Base-by-base conservation (phyloP, 208 protist species). In the Trypanosomatidae sp. region DNA sequence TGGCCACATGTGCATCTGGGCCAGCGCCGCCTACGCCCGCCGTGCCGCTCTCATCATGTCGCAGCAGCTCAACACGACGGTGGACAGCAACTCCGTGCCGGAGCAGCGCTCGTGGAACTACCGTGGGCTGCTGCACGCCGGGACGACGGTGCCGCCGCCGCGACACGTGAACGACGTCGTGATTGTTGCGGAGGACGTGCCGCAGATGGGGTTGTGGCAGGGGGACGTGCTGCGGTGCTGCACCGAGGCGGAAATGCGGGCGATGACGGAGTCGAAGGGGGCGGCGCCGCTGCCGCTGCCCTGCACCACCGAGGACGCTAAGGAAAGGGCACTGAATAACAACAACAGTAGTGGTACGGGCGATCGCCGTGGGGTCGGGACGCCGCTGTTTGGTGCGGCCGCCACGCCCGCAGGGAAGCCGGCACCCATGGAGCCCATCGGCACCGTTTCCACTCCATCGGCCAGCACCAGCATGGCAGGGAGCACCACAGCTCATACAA, bases 211-310 rank as follows among this genome's bases (percentile, higher is more conserved):
- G 0, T 69, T 94, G 33, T 94, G 84, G 76, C 89, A 94, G 68
- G 89, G 89, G 2, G 89, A 94, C 59, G 79, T 94, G 44, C 64
- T 94, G 52, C 89, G 89, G 22, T 94, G 89, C 73, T 84, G 89
- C 74, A 91, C 84, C 7, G 56, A 71, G 19, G 84, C 64, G 47
- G 89, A 94, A 71, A 62, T 82, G 33, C 71, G 43, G 50, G 56
- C 71, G 15, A 66, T 70, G 64, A 64, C 52, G 8, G 62, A 67
- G 13, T 73, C 69, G 0, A 69, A 80, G 19, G 62, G 58, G 10
- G 22, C 36, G 25, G 59, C 25, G 5, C 53, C 69, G 52, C 74
- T 88, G 30, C 73, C 77, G 58, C 74, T 86, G 30, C 74, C 78
- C 12, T 69, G 58, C n/a, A 1, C 67, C 8, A 53, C 52, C 0